Conservation (phyloP, 73 alveolate species). For the Tetrahymena elliotti region DNA sequence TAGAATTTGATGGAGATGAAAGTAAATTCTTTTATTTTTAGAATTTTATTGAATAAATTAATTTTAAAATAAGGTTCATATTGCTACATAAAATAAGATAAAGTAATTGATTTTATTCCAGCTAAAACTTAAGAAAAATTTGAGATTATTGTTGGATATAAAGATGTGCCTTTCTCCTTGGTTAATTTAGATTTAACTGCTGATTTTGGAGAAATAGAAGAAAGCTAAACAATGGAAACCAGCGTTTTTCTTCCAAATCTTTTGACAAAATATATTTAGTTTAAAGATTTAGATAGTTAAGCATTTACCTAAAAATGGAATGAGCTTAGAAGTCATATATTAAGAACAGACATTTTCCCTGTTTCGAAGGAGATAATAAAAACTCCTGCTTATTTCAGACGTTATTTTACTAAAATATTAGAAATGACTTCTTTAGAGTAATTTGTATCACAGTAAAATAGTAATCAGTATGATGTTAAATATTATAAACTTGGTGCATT, state of each 20-base stretch:
- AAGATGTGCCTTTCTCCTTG: not conserved
- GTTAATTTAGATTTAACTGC: not conserved
- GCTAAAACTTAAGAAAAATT: not conserved
- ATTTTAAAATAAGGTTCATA: not conserved
- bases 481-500: not conserved
- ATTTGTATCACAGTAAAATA: not conserved
- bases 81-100: not conserved
- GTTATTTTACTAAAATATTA: not conserved
- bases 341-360: not conserved
- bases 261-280: not conserved
- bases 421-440: not conserved
- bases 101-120: not conserved
- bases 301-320: not conserved
- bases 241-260: not conserved
- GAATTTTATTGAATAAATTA: not conserved
- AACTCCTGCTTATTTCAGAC: not conserved
- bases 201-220: not conserved
- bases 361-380: not conserved
- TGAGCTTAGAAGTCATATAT: not conserved
- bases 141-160: not conserved
- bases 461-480: not conserved
- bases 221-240: not conserved
- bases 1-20: not conserved
- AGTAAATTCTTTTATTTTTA: not conserved
- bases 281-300: not conserved